Conservation (phyloP, 805 yeast genomes). For the Barnettozyma sp. region DNA sequence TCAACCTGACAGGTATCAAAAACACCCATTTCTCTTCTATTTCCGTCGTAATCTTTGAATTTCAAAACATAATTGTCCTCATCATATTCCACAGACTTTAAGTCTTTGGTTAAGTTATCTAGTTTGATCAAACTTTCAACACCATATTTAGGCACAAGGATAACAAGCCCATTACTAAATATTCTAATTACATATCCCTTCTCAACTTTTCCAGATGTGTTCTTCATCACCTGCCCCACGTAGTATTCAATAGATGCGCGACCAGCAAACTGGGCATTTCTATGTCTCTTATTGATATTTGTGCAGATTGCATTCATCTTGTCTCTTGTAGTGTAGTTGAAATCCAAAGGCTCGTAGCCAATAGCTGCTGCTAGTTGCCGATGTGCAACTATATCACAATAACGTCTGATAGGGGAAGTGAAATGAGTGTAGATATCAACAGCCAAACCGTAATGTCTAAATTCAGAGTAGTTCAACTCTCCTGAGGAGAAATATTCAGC, state of each 20-base stretch:
- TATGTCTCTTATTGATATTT: slow-evolving; percentile 87
- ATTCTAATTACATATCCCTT: slow-evolving; percentile 91
- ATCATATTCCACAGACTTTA: slow-evolving; percentile 54
- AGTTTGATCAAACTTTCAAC: slow-evolving; percentile 87
- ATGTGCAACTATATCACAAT: slow-evolving; percentile 96
- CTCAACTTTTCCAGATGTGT: slow-evolving; percentile 45
- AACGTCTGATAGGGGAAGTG: slow-evolving; percentile 96
- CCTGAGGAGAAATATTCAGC: slow-evolving; percentile 97
- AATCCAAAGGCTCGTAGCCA: slow-evolving; percentile 79
- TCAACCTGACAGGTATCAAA: slow-evolving; percentile 84
- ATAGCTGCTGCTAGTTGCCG: slow-evolving; percentile 98
- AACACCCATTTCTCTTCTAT: slow-evolving; percentile 48
- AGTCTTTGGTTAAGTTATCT: slow-evolving; percentile 64
- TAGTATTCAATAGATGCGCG: slow-evolving; percentile 96
- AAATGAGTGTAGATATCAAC: slow-evolving; percentile 97
- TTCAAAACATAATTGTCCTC: slow-evolving; percentile 71
- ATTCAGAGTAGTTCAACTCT: slow-evolving; percentile 81
- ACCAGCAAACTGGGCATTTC: slow-evolving; percentile 99
- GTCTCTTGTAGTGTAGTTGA: slow-evolving; percentile 77
- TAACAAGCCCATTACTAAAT: slow-evolving; percentile 90
- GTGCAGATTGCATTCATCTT: slow-evolving; percentile 85
- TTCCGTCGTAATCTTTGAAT: slow-evolving; percentile 44
- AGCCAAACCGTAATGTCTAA: slow-evolving; percentile 94
- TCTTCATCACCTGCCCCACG: slow-evolving; percentile 95
- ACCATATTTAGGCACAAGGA: slow-evolving; percentile 91